Percentiles rank a stretch among this genome's conserved stretches.
phyloP scores from a whole-genome alignment of 2,329 filamentous ascomycete genomes.

The Ophiostoma tasmaniense region DNA sequence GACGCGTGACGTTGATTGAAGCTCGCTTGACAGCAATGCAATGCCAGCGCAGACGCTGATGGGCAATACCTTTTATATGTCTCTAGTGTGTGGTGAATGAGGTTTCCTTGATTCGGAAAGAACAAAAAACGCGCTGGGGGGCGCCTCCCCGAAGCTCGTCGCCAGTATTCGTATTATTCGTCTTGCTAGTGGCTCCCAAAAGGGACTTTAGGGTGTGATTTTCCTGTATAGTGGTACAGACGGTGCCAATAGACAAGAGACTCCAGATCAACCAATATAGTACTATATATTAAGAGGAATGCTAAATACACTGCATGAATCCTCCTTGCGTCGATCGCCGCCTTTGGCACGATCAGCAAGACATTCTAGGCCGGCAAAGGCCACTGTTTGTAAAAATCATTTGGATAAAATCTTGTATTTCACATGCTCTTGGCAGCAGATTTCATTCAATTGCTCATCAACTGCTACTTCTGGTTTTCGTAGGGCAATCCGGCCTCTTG shows the following conservation, averaged over 20 bases:
- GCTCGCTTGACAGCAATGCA: neutral
- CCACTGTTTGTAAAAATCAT: neutral
- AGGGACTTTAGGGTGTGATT: neutral
- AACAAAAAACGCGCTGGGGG: neutral
- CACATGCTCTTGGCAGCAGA: neutral
- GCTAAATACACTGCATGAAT: slow-evolving; percentile 25
- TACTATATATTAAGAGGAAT: no score
- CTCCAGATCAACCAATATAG: no score
- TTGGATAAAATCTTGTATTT: neutral
- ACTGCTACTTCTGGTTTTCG: slow-evolving; percentile 44
- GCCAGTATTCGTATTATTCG: neutral
- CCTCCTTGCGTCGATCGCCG: neutral
- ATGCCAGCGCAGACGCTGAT: neutral
- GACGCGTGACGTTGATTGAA: neutral
- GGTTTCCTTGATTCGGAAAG: neutral
- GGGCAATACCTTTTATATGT: neutral
- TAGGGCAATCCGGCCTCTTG: slow-evolving; percentile 66
- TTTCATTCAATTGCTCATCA: neutral
- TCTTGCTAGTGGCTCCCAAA: neutral
- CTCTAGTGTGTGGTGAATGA: neutral
- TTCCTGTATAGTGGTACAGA: neutral
- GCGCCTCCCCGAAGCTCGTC: neutral
- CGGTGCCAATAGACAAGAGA: no score
- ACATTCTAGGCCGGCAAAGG: neutral
- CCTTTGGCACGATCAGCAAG: neutral